Evolutionary conservation across 768 basidiomycete species (phyloP).

Genomic region (Hygrocybe coccinea): DNA sequence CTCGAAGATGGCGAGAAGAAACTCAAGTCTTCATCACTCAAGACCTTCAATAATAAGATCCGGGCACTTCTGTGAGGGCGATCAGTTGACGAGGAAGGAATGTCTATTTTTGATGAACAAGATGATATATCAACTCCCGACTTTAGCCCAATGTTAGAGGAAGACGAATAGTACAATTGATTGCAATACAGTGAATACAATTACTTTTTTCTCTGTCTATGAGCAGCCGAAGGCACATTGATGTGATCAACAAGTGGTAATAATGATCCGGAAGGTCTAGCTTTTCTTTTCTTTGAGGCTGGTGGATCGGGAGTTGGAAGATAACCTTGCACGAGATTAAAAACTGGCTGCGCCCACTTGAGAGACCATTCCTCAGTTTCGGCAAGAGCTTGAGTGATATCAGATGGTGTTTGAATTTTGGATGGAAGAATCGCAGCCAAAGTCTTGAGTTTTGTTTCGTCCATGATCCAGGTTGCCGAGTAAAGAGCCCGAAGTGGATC

Average conservation of each 20-base stretch:
- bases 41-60: conserved; percentile 1
- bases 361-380: background rate
- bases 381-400: background rate
- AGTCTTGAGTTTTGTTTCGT: background rate
- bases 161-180: background rate
- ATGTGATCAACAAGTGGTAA: background rate
- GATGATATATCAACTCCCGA: background rate
- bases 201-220: background rate
- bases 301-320: background rate
- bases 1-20: background rate
- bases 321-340: background rate
- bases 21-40: conserved; percentile 1
- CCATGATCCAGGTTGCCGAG: background rate
- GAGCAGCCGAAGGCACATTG: background rate
- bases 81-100: background rate
- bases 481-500: background rate
- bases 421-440: background rate
- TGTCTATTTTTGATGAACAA: background rate
- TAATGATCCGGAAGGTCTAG: background rate
- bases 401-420: background rate
- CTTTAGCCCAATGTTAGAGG: background rate
- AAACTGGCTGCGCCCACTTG: background rate
- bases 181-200: background rate
- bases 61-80: background rate
- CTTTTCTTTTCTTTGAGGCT: background rate